Percentiles rank a stretch among this genome's conserved stretches.
These are phyloP conservation scores for Blastomyces emzantsi DNA, from an alignment of 2,329 filamentous ascomycete genomes.

Conservation along the genomic window DNA sequence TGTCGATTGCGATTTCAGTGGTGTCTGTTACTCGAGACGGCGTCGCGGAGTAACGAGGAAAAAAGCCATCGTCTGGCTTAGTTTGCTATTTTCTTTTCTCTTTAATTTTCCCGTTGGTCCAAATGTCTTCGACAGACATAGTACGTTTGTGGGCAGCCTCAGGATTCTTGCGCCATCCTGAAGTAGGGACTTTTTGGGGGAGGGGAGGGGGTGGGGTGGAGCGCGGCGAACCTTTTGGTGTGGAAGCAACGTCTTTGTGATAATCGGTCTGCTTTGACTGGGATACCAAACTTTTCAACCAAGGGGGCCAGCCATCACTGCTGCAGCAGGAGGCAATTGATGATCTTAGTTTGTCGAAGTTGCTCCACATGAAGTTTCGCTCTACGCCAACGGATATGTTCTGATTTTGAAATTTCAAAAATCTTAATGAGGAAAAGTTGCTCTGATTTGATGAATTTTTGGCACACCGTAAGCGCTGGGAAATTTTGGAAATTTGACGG, in stretches of 20 bases:
- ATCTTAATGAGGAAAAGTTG: background rate
- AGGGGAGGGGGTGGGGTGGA: background rate
- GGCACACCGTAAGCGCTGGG: background rate
- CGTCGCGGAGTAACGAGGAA: background rate
- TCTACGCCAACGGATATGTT: background rate
- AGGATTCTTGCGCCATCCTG: background rate
- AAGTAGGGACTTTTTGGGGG: background rate
- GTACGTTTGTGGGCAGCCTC: background rate
- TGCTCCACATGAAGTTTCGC: background rate
- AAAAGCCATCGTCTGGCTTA: background rate
- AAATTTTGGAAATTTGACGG: background rate
- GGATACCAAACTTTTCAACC: background rate
- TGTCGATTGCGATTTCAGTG: background rate
- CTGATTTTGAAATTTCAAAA: background rate
- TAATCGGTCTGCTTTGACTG: background rate
- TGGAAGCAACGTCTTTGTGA: background rate
- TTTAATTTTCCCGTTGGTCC: background rate
- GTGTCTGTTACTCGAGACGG: conserved; percentile 1
- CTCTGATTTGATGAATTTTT: background rate
- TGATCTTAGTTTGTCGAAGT: background rate
- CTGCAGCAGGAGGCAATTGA: background rate
- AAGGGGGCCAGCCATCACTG: background rate
- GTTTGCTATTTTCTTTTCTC: background rate
- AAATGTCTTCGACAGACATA: background rate
- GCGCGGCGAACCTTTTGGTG: background rate